A percentile compares a stretch with the other conserved stretches of the same genome.
phyloP scores from a whole-genome alignment of 768 basidiomycete genomes.

The Kwoniella sp. region DNA sequence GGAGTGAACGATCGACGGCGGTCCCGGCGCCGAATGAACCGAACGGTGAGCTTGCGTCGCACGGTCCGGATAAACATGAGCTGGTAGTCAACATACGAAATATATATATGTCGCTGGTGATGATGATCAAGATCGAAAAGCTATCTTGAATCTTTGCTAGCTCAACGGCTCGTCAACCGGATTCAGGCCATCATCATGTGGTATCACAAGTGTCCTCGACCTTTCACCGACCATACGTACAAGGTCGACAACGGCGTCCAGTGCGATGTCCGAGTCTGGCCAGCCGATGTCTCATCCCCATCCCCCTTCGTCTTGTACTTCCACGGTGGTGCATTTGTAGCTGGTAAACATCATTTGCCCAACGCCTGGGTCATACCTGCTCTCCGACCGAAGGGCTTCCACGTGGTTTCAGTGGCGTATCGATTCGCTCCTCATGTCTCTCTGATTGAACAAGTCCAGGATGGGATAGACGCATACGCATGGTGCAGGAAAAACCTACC shows the following conservation, averaged over 20 bases:
- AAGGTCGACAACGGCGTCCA: slow-evolving; percentile 7
- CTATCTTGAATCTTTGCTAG: too few species aligned
- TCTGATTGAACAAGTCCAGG: slow-evolving; percentile 18
- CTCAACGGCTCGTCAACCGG: too few species aligned
- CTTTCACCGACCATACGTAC: slow-evolving; percentile 21
- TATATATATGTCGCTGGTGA: too few species aligned
- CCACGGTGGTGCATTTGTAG: slow-evolving; percentile 15
- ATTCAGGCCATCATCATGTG: slow-evolving; percentile 2
- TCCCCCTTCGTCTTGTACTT: slow-evolving; percentile 6
- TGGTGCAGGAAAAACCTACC: slow-evolving; percentile 21
- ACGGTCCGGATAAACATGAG: too few species aligned
- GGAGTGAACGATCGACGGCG: neutral
- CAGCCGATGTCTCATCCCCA: neutral
- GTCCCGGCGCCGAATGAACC: neutral
- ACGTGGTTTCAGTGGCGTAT: slow-evolving; percentile 22
- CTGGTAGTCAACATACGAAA: too few species aligned
- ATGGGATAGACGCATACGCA: slow-evolving; percentile 17
- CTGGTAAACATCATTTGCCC: slow-evolving; percentile 18
- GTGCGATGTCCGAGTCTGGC: slow-evolving; percentile 17
- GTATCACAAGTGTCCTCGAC: slow-evolving; percentile 8
- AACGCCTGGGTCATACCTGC: slow-evolving; percentile 27
- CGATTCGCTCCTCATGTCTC: slow-evolving; percentile 23
- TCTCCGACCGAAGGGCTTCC: slow-evolving; percentile 18
- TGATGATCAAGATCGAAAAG: too few species aligned
- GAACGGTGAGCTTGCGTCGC: neutral